Conservation (phyloP, 208 protist genomes). For the Crithidia expoeki region DNA sequence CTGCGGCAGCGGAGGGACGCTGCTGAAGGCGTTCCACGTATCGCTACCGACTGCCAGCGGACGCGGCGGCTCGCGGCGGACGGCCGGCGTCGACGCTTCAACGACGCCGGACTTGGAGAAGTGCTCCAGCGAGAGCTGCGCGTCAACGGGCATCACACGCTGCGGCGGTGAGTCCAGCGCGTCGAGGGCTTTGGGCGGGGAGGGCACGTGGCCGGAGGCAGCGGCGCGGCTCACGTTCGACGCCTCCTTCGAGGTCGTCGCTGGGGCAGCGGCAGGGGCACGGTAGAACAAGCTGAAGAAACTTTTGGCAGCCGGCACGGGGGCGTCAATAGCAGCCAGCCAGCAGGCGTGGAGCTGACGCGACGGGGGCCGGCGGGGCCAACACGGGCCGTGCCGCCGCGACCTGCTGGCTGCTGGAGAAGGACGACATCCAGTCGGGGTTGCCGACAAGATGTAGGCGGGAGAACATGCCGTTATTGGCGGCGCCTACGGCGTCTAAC, state of each 20-base stretch:
- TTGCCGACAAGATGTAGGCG: constrained; percentile 57
- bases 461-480: constrained; percentile 33
- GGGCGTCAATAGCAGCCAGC: constrained; percentile 34
- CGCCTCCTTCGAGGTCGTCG: neutral
- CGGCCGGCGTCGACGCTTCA: constrained; percentile 18
- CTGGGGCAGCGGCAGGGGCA: neutral
- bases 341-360: constrained; percentile 2
- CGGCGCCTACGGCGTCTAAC: constrained; percentile 1
- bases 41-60: constrained; percentile 47
- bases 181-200: constrained; percentile 18
- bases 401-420: constrained; percentile 33
- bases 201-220: neutral
- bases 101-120: constrained; percentile 17
- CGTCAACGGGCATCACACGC: constrained; percentile 42
- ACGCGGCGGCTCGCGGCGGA: constrained; percentile 24
- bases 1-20: constrained; percentile 26
- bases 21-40: constrained; percentile 45
- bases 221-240: constrained; percentile 11
- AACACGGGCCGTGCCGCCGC: constrained; percentile 16
- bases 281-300: constrained; percentile 52
- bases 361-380: constrained; percentile 27
- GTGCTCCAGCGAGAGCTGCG: constrained; percentile 37
- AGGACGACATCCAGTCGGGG: constrained; percentile 64
- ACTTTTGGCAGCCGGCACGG: constrained; percentile 23
- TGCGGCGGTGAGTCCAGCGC: constrained; percentile 28